Evolutionary conservation across 2,329 filamentous ascomycete species (phyloP), one percentile per base, ranked within the genome.

Genomic region (Clarireedia hainanense): DNA sequence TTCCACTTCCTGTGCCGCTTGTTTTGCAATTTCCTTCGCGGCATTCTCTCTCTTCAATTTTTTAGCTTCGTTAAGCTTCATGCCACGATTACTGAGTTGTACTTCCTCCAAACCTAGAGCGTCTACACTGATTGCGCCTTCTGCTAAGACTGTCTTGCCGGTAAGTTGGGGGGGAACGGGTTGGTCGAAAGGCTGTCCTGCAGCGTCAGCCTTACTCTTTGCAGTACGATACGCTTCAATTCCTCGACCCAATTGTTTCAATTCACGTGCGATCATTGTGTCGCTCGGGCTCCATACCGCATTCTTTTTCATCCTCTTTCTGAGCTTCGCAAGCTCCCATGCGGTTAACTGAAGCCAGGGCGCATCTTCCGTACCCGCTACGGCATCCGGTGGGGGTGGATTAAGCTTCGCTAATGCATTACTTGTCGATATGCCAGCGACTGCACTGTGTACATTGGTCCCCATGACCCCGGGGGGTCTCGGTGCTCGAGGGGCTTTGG

Each of bases 261-360:
- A 79, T 70, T 92, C 88, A 30, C 88, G 78, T 15, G 86, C 81
- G 60, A 92, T 88, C 89, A 94, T 94, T 0, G 89, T 91, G 64
- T 89, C 86, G 60, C 87, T 91, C 0, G 89, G 89, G 2, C 82
- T 84, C 89, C 89, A 94, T 4, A 88, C 85, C 0, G 88, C 86
- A 66, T 94, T 94, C 76, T 94, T 94, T 79, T 94, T 94, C 89
- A 94, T 94, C 17, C 86, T 80, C 72, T 94, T 94, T 58, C 89
- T 77, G 6, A 94, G 76, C 60, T 83, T 80, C 0, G 83, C 83
- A 47, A 87, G 74, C 67, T 87, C 84, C 60, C 80, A 85, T 15
- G 77, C 74, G 6, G 83, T 86, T 39, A 87, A 74, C 63, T 82
- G 81, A 24, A 86, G 73, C 84, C 84, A 87, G 0, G 84, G 84